Base-by-base conservation (phyloP, 179 eudicot species). In the Spinacia oleracea region DNA sequence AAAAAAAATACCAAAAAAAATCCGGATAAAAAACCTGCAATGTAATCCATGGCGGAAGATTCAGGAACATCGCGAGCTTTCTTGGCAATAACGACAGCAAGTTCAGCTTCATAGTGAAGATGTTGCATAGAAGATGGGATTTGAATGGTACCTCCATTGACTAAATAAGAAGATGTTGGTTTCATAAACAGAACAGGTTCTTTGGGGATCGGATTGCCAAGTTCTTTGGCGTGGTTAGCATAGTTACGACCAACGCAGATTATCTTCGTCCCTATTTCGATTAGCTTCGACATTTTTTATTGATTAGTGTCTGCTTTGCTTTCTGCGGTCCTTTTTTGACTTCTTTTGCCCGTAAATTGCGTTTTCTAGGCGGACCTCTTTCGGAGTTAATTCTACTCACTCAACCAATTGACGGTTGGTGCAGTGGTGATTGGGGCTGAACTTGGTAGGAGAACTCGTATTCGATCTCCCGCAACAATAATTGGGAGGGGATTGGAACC, bases 161-260 rank as follows among this genome's bases (percentile, higher is more conserved):
- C 79, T 78, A 96, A 82, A 80, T 93, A 96, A 63, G 99, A 96
- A 21, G 99, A 83, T 32, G 99, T 96, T 4, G 99, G 99, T 89
- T 96, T 96, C 87, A 96, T 46, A 77, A 96, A 96, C 85, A 96
- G 81, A 77, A 94, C 97, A 1, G 98, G 97, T 67, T 94, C 98
- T 95, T 89, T 85, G 65, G 92, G 92, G 74, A 89, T 85, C 73
- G 90, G 87, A 77, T 86, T 86, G 16, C 89, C 89, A 18, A 86
- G 89, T 82, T 86, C 89, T 59, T 84, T 86, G 25, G 89, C 89
- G 40, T 86, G 89, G 70, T 87, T 85, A 6, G 83, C 81, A 73
- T 84, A 86, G 79, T 86, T 86, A 0, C 89, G 89, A 45, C 89
- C 89, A 56, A 86, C 89, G 12, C 78, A 87, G 77, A 86, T 77